Evolutionary conservation across 805 yeast genomes (phyloP).

Genomic region (Metschnikowia vanudenii): DNA sequence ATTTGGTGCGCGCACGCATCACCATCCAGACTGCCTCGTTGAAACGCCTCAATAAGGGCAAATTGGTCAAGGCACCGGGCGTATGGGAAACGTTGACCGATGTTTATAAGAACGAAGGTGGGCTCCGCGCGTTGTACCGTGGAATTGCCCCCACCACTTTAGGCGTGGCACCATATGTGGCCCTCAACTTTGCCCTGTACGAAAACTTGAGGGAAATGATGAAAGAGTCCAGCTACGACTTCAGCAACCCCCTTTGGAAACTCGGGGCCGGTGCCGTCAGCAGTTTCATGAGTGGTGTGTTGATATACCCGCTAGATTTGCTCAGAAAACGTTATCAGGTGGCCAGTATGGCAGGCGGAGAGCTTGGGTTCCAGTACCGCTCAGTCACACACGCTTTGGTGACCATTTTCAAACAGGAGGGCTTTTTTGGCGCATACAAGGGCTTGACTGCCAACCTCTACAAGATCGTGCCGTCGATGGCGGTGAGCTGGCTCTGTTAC

Average conservation of each 20-base stretch:
- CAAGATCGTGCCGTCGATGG: slow-evolving; percentile 94
- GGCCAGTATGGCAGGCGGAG: slow-evolving; percentile 71
- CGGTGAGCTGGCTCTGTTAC: slow-evolving; percentile 87
- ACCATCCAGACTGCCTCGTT: slow-evolving; percentile 81
- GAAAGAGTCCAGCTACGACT: slow-evolving; percentile 31
- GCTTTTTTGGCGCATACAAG: slow-evolving; percentile 66
- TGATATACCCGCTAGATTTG: slow-evolving; percentile 89
- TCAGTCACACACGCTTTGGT: slow-evolving; percentile 72
- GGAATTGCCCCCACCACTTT: slow-evolving; percentile 89
- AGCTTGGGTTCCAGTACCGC: slow-evolving; percentile 79
- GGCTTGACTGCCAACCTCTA: slow-evolving; percentile 78
- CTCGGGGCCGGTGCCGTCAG: slow-evolving; percentile 78
- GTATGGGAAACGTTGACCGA: slow-evolving; percentile 53
- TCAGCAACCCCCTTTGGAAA: slow-evolving; percentile 52
- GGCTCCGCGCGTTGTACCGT: slow-evolving; percentile 69
- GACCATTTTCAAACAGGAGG: slow-evolving; percentile 71
- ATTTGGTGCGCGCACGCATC: slow-evolving; percentile 83
- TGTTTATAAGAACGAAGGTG: slow-evolving; percentile 80
- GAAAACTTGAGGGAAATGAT: slow-evolving; percentile 70
- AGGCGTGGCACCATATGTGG: slow-evolving; percentile 96
- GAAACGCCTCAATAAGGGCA: slow-evolving; percentile 47
- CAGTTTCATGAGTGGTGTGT: slow-evolving; percentile 86
- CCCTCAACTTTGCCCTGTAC: slow-evolving; percentile 86
- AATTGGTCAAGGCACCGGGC: slow-evolving; percentile 63
- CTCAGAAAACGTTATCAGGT: slow-evolving; percentile 90